phyloP scores from a whole-genome alignment of 1,284 basidiomycete species.

The Puccinia horiana region DNA sequence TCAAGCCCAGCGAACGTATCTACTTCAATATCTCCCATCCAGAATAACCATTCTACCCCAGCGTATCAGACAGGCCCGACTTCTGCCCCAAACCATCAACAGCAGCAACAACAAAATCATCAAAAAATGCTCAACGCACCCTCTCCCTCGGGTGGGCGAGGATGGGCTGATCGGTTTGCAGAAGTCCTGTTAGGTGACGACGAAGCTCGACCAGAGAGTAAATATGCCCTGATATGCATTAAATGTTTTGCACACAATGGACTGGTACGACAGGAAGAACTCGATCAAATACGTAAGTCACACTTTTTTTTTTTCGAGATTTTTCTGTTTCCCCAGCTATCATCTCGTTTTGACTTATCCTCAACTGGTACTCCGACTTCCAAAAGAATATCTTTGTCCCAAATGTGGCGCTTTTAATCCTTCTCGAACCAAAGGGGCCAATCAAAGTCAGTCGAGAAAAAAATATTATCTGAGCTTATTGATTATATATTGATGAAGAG shows the following conservation, averaged over 20 bases:
- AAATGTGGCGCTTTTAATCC: slow-evolving; percentile 49
- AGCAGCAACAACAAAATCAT: slow-evolving; percentile 66
- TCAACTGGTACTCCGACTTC: neutral
- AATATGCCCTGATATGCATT: slow-evolving; percentile 91
- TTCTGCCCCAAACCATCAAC: slow-evolving; percentile 72
- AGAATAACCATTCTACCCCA: neutral
- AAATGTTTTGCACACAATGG: slow-evolving; percentile 93
- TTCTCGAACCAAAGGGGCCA: neutral
- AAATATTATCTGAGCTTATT: neutral
- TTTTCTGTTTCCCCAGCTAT: neutral
- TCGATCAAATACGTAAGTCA: slow-evolving; percentile 84
- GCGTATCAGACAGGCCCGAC: neutral
- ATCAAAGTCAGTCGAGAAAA: slow-evolving; percentile 16
- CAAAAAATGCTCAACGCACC: slow-evolving; percentile 6
- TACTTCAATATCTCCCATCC: neutral
- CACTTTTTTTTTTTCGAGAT: neutral
- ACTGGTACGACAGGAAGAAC: slow-evolving; percentile 81
- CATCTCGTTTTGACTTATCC: neutral
- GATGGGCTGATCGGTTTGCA: slow-evolving; percentile 83
- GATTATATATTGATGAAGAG: neutral
- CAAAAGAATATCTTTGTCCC: slow-evolving; percentile 35
- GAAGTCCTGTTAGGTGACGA: slow-evolving; percentile 84
- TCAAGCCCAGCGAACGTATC: slow-evolving; percentile 8
- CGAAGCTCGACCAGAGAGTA: slow-evolving; percentile 63
- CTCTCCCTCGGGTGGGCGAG: slow-evolving; percentile 43